Conservation (phyloP, 495 filamentous ascomycete genomes). For the Aspergillus bridgeri region DNA sequence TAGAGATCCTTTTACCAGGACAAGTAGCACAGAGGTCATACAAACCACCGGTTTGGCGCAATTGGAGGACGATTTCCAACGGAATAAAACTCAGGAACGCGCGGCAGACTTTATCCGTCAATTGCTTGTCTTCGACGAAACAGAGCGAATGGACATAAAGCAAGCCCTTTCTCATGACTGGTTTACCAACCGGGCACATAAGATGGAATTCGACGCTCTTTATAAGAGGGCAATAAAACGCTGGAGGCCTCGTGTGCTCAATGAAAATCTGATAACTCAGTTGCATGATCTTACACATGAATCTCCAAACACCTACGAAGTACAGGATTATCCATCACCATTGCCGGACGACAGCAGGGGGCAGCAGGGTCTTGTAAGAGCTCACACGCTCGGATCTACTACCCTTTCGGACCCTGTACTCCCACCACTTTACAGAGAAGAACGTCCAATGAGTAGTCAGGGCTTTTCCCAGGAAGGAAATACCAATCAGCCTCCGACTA, state of each 20-base stretch:
- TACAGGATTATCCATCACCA: not conserved
- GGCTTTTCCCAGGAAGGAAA: not conserved
- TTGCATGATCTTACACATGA: conserved; percentile 2
- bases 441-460: conserved; percentile 7
- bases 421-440: conserved; percentile 9
- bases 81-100: conserved; percentile 34
- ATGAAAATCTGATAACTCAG: conserved; percentile 11
- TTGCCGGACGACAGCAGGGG: not conserved
- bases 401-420: conserved; percentile 16
- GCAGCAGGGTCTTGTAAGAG: not conserved
- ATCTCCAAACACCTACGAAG: not conserved
- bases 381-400: not conserved
- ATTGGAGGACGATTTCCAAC: conserved; percentile 32
- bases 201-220: conserved; percentile 39
- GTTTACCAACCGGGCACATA: conserved; percentile 49
- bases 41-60: conserved; percentile 27
- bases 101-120: conserved; percentile 53
- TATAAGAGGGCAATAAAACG: conserved; percentile 44
- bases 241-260: conserved; percentile 42
- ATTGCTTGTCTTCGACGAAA: conserved; percentile 51
- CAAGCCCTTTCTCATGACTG: conserved; percentile 57
- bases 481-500: not conserved
- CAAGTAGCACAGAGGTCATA: conserved; percentile 17
- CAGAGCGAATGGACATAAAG: conserved; percentile 48
- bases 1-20: conserved; percentile 18